Evolutionary conservation across 73 alveolate genomes (phyloP).

Genomic region (Tetrahymena elliotti): DNA sequence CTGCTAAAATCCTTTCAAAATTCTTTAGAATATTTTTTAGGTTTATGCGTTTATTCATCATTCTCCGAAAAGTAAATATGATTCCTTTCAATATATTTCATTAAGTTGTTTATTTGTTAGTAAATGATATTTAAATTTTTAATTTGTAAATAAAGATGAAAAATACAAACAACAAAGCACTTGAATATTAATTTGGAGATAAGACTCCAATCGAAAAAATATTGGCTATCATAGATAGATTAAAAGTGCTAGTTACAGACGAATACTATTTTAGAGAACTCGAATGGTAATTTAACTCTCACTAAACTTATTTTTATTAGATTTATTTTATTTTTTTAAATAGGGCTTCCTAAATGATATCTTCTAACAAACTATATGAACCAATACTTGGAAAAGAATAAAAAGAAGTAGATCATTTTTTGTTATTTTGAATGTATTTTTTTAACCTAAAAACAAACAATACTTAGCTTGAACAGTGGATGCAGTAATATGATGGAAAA

Average conservation of each 20-base stretch:
- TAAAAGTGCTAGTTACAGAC: slow-evolving; percentile 9
- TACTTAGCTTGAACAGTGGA: neutral
- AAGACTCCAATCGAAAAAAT: slow-evolving; percentile 32
- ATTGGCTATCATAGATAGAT: slow-evolving; percentile 6
- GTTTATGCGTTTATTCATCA: slow-evolving; percentile 22
- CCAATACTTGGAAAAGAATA: slow-evolving; percentile 7
- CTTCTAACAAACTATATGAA: slow-evolving; percentile 27
- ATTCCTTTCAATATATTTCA: no score
- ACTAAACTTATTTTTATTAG: neutral
- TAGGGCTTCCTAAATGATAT: slow-evolving; percentile 1
- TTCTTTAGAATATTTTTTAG: slow-evolving; percentile 24
- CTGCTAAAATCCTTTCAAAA: slow-evolving; percentile 9
- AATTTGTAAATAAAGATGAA: neutral
- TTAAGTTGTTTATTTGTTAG: neutral
- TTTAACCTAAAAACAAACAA: neutral
- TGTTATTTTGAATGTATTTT: neutral
- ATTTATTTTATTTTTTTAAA: neutral
- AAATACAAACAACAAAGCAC: slow-evolving; percentile 4
- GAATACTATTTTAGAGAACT: slow-evolving; percentile 2
- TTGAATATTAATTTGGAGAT: neutral
- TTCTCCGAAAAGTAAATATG: slow-evolving; percentile 16
- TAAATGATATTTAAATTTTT: neutral
- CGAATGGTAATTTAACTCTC: neutral
- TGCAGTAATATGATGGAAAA: neutral
- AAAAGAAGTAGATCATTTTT: neutral